These are phyloP conservation scores for Rhodamnia rubescens DNA, from an alignment of 345 rosid genomes.

Conservation along the genomic window DNA sequence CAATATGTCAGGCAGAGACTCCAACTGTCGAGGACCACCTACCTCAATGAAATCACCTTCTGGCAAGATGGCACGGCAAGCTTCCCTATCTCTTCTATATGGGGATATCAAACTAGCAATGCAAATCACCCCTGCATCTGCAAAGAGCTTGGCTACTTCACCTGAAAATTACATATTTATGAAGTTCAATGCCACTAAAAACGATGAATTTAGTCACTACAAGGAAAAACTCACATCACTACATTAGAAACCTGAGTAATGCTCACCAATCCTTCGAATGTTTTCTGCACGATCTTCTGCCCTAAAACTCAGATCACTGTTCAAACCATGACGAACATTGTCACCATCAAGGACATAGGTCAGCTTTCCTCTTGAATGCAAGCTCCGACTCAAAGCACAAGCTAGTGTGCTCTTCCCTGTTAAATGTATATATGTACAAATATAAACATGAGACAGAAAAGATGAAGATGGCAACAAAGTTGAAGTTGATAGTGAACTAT, in stretches of 20 bases:
- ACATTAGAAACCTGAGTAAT: not conserved
- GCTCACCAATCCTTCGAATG: conserved; percentile 60
- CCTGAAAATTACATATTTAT: conserved; percentile 26
- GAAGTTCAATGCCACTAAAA: not conserved
- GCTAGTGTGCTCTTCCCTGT: conserved; percentile 85
- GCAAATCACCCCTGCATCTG: conserved; percentile 77
- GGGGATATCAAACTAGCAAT: conserved; percentile 84
- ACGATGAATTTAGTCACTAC: not conserved
- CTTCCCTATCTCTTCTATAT: conserved; percentile 63
- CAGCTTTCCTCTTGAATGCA: conserved; percentile 57
- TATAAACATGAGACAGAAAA: not conserved
- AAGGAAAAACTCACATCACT: not conserved
- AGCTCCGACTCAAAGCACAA: conserved; percentile 46
- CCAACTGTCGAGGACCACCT: not conserved
- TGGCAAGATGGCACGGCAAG: conserved; percentile 57
- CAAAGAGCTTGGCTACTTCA: conserved; percentile 78
- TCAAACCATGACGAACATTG: conserved; percentile 73
- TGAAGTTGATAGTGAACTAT: not conserved
- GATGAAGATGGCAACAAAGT: not conserved
- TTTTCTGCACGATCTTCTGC: conserved; percentile 69
- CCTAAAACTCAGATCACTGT: conserved; percentile 56
- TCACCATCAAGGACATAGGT: conserved; percentile 75
- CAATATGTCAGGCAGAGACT: not conserved
- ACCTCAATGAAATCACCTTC: conserved; percentile 77
- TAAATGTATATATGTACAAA: not conserved